These are phyloP conservation scores for Aquanectria penicillioides DNA, from an alignment of 2,329 filamentous ascomycete genomes.

Conservation along the genomic window DNA sequence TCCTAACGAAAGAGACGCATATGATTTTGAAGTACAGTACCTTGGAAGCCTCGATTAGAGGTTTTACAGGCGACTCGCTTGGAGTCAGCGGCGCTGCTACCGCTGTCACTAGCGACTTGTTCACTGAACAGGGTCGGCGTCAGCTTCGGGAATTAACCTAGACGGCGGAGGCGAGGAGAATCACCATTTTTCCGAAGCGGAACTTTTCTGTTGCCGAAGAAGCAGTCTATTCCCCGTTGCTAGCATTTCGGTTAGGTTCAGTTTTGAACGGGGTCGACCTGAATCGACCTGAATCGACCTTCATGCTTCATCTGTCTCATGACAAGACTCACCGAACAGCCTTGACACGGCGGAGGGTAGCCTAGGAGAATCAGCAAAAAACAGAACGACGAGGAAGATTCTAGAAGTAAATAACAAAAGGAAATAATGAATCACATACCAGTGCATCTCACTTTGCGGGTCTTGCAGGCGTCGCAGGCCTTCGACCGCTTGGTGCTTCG, in stretches of 20 bases:
- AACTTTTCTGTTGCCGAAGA: slow-evolving; percentile 33
- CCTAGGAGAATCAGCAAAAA: slow-evolving; percentile 18
- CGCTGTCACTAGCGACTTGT: slow-evolving; percentile 20
- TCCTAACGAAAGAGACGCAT: too few species aligned
- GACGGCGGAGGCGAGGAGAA: not conserved
- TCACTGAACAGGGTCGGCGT: slow-evolving; percentile 23
- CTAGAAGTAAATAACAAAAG: not conserved
- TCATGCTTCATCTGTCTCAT: too few species aligned
- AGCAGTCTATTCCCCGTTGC: slow-evolving; percentile 23
- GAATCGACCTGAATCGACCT: not conserved
- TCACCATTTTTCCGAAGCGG: slow-evolving; percentile 33
- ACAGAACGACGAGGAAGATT: not conserved
- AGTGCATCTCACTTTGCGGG: slow-evolving; percentile 35
- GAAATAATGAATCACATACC: slow-evolving; percentile 16
- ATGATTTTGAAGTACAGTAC: not conserved
- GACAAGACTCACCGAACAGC: slow-evolving; percentile 28
- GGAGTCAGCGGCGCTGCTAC: not conserved
- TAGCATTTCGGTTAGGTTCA: not conserved
- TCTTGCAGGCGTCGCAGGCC: slow-evolving; percentile 36
- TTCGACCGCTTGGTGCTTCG: slow-evolving; percentile 30
- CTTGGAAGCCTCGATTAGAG: not conserved
- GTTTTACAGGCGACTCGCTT: not conserved
- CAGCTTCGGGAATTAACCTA: slow-evolving; percentile 9
- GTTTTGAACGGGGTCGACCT: not conserved
- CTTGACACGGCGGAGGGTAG: slow-evolving; percentile 30